Base-by-base conservation (phyloP, 2,329 filamentous ascomycete genomes). In the Aspergillus oerlinghausenensis region DNA sequence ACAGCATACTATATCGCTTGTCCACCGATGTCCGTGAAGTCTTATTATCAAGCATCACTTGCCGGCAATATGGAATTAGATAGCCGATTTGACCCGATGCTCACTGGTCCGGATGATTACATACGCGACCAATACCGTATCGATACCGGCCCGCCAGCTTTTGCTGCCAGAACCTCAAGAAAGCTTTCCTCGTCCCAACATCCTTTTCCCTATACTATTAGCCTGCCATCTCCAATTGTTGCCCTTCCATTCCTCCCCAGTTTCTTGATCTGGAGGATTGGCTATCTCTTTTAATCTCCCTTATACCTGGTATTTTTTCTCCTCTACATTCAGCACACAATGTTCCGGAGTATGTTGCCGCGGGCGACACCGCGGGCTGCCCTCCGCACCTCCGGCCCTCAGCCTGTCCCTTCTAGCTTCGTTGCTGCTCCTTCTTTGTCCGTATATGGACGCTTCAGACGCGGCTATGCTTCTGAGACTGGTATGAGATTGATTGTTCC, bases 391-490 rank as follows among this genome's bases (percentile, higher is more conserved):
- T 66, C 67, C 65, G 67, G 67, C 61, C 69, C 73, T 56, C 69
- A 70, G 60, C 60, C 66, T 57, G 65, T 67, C 54, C 70, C 74
- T 54, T 70, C 72, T n/a, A 67, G 62, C 61, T 67, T 72, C 63
- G 63, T 73, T 62, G 64, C 69, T 67, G 68, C 70, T 51, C 65
- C 70, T 54, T 70, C 67, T 58, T 66, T 82, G 63, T 76, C 76
- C 70, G 75, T 80, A 60, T 75, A 82, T 69, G 74, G 76, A 61
- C 73, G 76, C 64, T 76, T 78, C 77, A 79, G 80, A 75, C 82
- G 82, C 75, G 79, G 78, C 60, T 83, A 81, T 70, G 82, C 83
- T 50, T 82, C 79, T 63, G 77, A 82, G 67, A 73, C 82, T 53
- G 73, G 74, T 76, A 64, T 59, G 71, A 69, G 29, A 19, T 45